These are phyloP conservation scores for Hirschfeldia incana DNA, from an alignment of 345 rosid genomes.

Conservation along the genomic window DNA sequence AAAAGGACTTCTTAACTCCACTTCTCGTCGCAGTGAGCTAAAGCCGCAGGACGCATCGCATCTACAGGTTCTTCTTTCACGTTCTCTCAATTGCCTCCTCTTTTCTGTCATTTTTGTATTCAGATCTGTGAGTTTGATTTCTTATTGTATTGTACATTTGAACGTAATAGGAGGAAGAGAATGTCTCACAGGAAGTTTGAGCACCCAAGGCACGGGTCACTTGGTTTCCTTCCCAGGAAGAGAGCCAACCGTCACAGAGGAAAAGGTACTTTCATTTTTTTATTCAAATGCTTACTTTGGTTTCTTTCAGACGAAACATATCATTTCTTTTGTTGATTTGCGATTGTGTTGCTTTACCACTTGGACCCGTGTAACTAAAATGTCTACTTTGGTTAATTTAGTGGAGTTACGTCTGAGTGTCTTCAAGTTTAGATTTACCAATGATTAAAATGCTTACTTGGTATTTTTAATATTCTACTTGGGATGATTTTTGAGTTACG, in stretches of 20 bases:
- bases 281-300: background rate
- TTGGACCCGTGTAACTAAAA: background rate
- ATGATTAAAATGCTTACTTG: background rate
- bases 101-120: background rate
- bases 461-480: background rate
- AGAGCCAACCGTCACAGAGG: slow-evolving; percentile 85
- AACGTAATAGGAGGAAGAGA: slow-evolving; percentile 14
- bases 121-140: background rate
- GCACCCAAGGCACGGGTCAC: slow-evolving; percentile 92
- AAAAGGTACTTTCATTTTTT: slow-evolving; percentile 40
- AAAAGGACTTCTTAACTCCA: background rate
- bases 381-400: background rate
- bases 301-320: background rate
- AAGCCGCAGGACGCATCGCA: slow-evolving; percentile 23
- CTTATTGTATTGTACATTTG: background rate
- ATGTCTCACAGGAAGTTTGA: slow-evolving; percentile 95
- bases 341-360: background rate
- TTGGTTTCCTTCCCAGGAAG: slow-evolving; percentile 87
- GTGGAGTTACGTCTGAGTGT: background rate
- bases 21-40: slow-evolving; percentile 11
- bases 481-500: background rate
- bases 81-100: background rate
- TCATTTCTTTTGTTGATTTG: background rate
- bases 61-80: slow-evolving; percentile 17
- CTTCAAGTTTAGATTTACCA: background rate